These are phyloP conservation scores for Nakazawaea ambrosiae DNA, from an alignment of 805 yeast species.

Conservation along the genomic window DNA sequence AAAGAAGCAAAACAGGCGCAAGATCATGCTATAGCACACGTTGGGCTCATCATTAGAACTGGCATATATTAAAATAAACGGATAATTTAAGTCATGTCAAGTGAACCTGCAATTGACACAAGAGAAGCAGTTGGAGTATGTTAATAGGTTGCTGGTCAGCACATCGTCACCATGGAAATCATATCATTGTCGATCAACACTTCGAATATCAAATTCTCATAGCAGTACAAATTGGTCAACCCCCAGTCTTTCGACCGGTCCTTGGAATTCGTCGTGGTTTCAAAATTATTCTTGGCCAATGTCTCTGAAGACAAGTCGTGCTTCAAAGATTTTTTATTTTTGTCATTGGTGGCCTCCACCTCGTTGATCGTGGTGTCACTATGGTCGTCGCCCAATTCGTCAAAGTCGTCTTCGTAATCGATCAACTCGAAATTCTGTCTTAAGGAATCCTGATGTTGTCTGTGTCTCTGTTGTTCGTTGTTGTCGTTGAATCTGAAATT, in stretches of 20 bases:
- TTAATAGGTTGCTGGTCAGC: constrained; percentile 4
- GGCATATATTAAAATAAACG: too few species aligned
- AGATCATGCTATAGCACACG: neutral
- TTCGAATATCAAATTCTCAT: constrained; percentile 22
- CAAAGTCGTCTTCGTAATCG: constrained; percentile 16
- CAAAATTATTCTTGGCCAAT: neutral
- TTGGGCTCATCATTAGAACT: too few species aligned
- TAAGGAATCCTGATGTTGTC: neutral
- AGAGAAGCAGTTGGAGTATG: too few species aligned
- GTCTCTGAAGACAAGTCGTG: constrained; percentile 1
- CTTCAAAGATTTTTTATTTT: neutral
- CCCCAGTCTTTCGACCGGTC: constrained; percentile 27
- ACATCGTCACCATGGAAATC: constrained; percentile 23
- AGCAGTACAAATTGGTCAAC: constrained; percentile 21
- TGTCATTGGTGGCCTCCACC: neutral
- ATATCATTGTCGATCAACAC: constrained; percentile 21
- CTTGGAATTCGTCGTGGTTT: neutral
- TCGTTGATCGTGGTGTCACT: constrained; percentile 12
- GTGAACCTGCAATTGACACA: too few species aligned
- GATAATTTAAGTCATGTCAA: too few species aligned
- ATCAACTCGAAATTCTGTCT: constrained; percentile 20
- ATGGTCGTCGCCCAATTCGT: neutral
- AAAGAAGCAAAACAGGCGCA: neutral
- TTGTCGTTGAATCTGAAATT: neutral
- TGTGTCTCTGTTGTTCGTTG: neutral